Base-by-base conservation (phyloP, 371 early-diverging fungal species). In the Rhizopus arrhizus region DNA sequence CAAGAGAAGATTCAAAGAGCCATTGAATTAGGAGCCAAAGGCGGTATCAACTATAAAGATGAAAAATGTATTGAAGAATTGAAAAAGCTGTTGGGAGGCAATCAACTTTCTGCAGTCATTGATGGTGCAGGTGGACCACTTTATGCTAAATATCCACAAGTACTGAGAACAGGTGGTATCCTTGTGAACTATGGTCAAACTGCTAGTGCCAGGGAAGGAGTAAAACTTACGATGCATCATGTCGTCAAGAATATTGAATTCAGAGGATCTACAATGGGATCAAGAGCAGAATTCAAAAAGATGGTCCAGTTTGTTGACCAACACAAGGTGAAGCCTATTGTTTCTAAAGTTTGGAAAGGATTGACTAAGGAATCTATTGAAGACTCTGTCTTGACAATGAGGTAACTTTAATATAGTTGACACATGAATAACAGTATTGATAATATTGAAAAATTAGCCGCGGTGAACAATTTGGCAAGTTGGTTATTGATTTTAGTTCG, bases 71-170 rank as follows among this genome's bases (percentile, higher is more conserved):
- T 70, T 2, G 53, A 65, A 36, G 69, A 83, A 36, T 66, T 88
- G 12, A 73, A 79, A 46, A 64, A 72, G 28, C 49, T 74, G n/a
- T 50, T 78, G 28, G 72, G 70, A 11, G 72, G 69, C 0, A 71
- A 70, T 11, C 46, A 46, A 32, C 62, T 87, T 28, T 72, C 83
- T 36, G 77, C 82, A 22, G 75, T 91, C 15, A 78, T 91, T 53
- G 91, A 91, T 66, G 87, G 91, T 15, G 86, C 89, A 34, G 86
- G 85, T 36, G 91, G 89, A 16, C 77, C 74, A 11, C 67, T 80
- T 12, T 74, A 77, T 68, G 61, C 61, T 22, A 53, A 72, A 5
- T 79, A 79, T 42, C 67, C 66, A n/a, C 41, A 56, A 10, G 70
- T 84, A 9, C 65, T 83, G 69, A 64, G 60, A 11, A 49, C 68